Base-by-base conservation (phyloP, 2,329 filamentous ascomycete species). In the Cadophora gregata region DNA sequence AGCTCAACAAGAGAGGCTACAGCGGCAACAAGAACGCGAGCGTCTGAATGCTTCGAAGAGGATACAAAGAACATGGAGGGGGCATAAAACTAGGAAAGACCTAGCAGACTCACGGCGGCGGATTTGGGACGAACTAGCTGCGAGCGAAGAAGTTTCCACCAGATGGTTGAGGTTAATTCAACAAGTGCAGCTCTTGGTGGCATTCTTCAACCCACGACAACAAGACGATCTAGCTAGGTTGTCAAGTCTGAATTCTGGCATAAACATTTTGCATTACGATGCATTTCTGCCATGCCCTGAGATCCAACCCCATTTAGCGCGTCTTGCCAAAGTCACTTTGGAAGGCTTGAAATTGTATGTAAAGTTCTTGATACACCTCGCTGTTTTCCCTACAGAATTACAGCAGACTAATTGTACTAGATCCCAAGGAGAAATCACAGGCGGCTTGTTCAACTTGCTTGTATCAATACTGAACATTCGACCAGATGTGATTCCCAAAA, bases 21-120 rank as follows among this genome's bases (percentile, higher is more conserved):
- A 89, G 73, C 87, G 96, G 72, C 93, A 97, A 74, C 88, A 88
- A 60, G 93, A 98, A 75, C 86, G 94, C 73, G 89, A 93, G 59
- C 88, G 89, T 67, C 80, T 94, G 59, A 90, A 89, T 75, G 93
- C 94, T 4, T 87, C 88, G 16, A 89, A 86, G 72, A 85, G 81
- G 59, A 88, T 98, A 71, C 96, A 98, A 78, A 86, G 87, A 71
- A 82, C 86, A 78, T 98, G 94, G 94, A 87, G 95, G 77, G 93
- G 93, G 16, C 86, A 96, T 78, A 84, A 78, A 65, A 83, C 81
- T 66, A 87, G 94, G 73, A 84, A 81, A 67, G 76, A 78, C 60
- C 81, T 92, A 69, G 87, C 87, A 70, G 79, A 84, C 56, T 74
- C 75, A 63, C 88, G 86, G 80, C 85, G 91, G 69, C 77, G 78